These are phyloP conservation scores for Verticillium nubilum DNA, from an alignment of 2,329 filamentous ascomycete species.

Conservation along the genomic window DNA sequence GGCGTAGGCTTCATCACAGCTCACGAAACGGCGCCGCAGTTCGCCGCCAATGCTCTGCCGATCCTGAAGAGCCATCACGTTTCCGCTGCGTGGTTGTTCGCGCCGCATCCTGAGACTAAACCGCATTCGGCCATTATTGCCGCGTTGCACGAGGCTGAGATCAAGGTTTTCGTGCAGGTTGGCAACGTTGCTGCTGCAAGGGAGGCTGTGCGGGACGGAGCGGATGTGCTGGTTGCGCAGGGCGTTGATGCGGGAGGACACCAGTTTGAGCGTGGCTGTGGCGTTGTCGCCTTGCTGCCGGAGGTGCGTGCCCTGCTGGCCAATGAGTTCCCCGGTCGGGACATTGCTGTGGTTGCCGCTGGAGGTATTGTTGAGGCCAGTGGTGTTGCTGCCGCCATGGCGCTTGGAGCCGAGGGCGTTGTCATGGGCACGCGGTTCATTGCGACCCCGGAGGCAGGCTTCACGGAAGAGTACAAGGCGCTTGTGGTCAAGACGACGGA, in stretches of 20 bases:
- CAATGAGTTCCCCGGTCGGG: conserved; percentile 24
- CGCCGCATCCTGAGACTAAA: conserved; percentile 40
- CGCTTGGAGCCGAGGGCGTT: conserved; percentile 39
- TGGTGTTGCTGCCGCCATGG: conserved; percentile 48
- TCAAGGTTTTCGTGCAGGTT: conserved; percentile 55
- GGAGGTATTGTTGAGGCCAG: conserved; percentile 55
- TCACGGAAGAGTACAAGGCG: conserved; percentile 33
- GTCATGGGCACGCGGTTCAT: conserved; percentile 44
- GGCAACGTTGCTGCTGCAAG: conserved; percentile 53
- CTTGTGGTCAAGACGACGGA: conserved; percentile 34
- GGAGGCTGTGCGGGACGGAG: conserved; percentile 38
- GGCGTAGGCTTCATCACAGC: conserved; percentile 60
- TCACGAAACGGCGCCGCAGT: conserved; percentile 30
- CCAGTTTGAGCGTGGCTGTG: conserved; percentile 47
- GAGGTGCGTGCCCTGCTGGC: conserved; percentile 47
- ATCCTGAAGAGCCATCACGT: conserved; percentile 48
- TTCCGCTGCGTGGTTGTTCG: conserved; percentile 63
- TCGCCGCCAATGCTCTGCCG: conserved; percentile 38
- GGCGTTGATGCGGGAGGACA: conserved; percentile 62
- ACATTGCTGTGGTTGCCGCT: conserved; percentile 44
- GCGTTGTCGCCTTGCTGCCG: conserved; percentile 51
- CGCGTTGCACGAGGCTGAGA: conserved; percentile 24
- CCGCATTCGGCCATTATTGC: conserved; percentile 30
- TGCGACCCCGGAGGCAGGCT: conserved; percentile 35
- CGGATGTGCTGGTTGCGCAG: conserved; percentile 57